Base-by-base conservation (phyloP, 2,329 filamentous ascomycete species). In the Claviceps africana region DNA sequence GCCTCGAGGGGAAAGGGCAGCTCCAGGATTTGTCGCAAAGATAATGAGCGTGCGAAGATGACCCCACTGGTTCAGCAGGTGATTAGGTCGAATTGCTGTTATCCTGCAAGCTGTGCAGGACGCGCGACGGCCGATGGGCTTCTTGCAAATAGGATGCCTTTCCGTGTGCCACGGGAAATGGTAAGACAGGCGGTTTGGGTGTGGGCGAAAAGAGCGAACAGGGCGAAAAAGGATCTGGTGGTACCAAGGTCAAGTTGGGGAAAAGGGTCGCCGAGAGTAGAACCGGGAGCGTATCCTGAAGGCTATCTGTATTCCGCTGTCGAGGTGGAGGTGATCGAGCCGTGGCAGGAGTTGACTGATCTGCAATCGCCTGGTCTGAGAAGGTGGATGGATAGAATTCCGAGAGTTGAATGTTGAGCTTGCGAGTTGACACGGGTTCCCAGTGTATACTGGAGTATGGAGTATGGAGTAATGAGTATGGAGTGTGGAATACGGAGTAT, bases 11-110 rank as follows among this genome's bases (percentile, higher is more conserved):
- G 39, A 7, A 10, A 25, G 33, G n/a, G 13, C 48, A 47, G 48
- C 39, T 31, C 31, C 30, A 46, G 42, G 48, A 51, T 48, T 51
- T 51, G 52, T 42, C 25, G 52, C 10, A 40, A 31, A 51, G 48
- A 42, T 39, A 51, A 47, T 19, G 7, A 43, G 44, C 39, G 22
- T 28, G 33, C 46, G 9, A 25, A 46, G n/a, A 13, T 30, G 49
- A 43, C 31, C 25, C 48, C 46, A 51, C 45, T 22, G 15, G 30
- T 10, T 30, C 17, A 44, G 43, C 52, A 48, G 48, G 30, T 46
- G 50, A 42, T 21, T 4, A 30, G 28, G 6, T 30, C 21, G 43
- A 28, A 11, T 40, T 40, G 49, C 22, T 11, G 17, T n/a, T 45
- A 25, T 30, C 31, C 49, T 28, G 30, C 42, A 46, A 25, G 31